Base-by-base conservation (phyloP, 305 asterid genomes). In the Euphrasia arctica region DNA sequence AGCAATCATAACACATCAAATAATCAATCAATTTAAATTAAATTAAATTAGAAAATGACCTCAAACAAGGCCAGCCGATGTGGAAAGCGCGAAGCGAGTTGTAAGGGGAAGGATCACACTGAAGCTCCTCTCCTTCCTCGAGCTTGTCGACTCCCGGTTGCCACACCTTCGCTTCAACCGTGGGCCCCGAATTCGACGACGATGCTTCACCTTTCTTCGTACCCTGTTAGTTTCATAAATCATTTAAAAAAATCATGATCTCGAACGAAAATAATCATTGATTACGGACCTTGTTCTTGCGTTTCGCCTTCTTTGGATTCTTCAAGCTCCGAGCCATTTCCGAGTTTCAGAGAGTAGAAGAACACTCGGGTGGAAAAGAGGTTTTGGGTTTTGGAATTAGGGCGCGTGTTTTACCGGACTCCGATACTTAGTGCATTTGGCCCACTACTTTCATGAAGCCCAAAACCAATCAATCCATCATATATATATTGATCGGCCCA, bases 61-160 rank as follows among this genome's bases (percentile, higher is more conserved):
- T 79, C 76, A 79, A 75, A 52, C 81, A 90, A 50, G 98, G 96
- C 96, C 96, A 93, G 27, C 97, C 96, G 78, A 90, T 72, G 72
- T 90, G 78, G 75, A 87, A 93, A 81, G 73, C 82, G 34, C 76
- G 83, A 27, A 71, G 75, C 54, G 80, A 78, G 65, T 78, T 76
- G 72, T 81, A 81, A 57, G 83, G 82, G 56, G 83, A 71, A 54
- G 74, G 83, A 64, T 81, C 86, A 51, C 81, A 79, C 69, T 87
- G 96, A 61, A 92, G 89, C 29, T 52, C 95, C 77, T 92, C 96
- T 55, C 91, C 98, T 65, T 87, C 97, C 67, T 84, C 97, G 75
- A 92, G 72, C 62, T 75, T 68, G 80, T 90, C 96, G 2, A 87
- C 95, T 9, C 96, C 96, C 0, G 97, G 98, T 67, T 83, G 93